These are phyloP conservation scores for Neofusicoccum umdonicola DNA, from an alignment of 2,329 filamentous ascomycete species.

Conservation along the genomic window DNA sequence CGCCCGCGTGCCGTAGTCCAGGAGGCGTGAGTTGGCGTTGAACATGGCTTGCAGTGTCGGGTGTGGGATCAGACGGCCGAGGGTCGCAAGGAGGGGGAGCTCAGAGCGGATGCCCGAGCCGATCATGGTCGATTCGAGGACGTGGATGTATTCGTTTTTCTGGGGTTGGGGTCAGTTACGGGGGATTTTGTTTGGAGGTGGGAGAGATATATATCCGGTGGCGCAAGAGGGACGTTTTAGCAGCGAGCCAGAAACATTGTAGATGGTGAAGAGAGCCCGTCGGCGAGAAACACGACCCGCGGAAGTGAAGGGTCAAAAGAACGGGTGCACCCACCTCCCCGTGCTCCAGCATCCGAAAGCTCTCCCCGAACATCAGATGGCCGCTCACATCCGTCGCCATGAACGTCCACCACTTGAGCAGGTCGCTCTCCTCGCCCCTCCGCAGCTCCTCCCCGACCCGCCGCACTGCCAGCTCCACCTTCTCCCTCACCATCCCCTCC, in stretches of 20 bases:
- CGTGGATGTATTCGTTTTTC: conserved; percentile 37
- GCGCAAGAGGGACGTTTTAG: too few species aligned
- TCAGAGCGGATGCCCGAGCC: conserved; percentile 37
- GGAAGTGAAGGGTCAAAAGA: not conserved
- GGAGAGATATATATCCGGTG: too few species aligned
- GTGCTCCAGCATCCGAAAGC: conserved; percentile 52
- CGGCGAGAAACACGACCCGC: not conserved
- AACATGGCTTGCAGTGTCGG: conserved; percentile 32
- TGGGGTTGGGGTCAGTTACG: not conserved
- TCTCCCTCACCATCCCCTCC: conserved; percentile 37
- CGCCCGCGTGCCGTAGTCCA: conserved; percentile 30
- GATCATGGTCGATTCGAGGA: conserved; percentile 35
- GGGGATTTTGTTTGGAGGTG: too few species aligned
- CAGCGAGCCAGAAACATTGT: too few species aligned
- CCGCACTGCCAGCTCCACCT: conserved; percentile 41
- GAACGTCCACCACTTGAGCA: conserved; percentile 56
- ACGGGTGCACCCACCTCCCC: conserved; percentile 41
- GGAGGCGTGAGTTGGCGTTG: conserved; percentile 34
- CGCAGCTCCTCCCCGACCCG: conserved; percentile 48
- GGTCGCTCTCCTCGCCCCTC: conserved; percentile 39
- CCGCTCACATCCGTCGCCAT: conserved; percentile 56
- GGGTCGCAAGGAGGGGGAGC: conserved; percentile 33
- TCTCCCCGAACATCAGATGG: conserved; percentile 56
- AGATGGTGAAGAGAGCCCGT: too few species aligned
- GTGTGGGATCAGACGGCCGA: conserved; percentile 31